Conservation (phyloP, 2,329 filamentous ascomycete species). For the Fusarium staphyleae region DNA sequence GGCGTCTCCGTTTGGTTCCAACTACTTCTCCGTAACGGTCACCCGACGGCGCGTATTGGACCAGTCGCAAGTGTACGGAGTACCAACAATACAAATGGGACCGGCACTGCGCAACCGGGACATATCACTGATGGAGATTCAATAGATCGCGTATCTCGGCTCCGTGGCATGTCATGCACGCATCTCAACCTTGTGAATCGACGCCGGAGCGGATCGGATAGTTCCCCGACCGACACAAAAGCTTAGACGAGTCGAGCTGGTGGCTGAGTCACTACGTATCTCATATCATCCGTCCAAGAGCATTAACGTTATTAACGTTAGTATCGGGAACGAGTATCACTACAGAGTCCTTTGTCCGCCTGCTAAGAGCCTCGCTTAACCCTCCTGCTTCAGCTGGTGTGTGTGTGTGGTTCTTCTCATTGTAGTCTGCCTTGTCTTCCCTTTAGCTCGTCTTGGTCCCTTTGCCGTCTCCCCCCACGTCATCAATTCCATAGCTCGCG, state of each 20-base stretch:
- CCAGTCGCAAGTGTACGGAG: too few species aligned
- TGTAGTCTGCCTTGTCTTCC: not conserved
- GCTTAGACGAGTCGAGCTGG: not conserved
- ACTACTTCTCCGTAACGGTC: not conserved
- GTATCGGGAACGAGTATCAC: too few species aligned
- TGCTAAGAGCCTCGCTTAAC: not conserved
- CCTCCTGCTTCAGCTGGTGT: not conserved
- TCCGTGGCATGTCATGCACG: too few species aligned
- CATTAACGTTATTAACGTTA: too few species aligned
- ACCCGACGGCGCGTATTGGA: not conserved
- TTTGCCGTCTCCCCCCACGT: slow-evolving; percentile 3
- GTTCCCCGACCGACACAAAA: not conserved
- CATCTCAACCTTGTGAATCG: not conserved
- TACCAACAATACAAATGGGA: not conserved
- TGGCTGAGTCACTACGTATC: slow-evolving; percentile 16
- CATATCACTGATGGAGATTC: not conserved
- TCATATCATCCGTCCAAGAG: slow-evolving; percentile 7
- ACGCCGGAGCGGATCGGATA: not conserved
- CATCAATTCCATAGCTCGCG: not conserved
- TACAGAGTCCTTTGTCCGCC: not conserved
- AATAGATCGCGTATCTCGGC: too few species aligned
- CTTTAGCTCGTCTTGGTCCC: not conserved
- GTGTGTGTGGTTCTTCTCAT: not conserved
- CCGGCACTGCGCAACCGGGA: not conserved
- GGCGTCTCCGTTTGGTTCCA: not conserved